These are phyloP conservation scores for Alisma plantagoaquatica DNA, from an alignment of 106 monocot species.

Conservation along the genomic window DNA sequence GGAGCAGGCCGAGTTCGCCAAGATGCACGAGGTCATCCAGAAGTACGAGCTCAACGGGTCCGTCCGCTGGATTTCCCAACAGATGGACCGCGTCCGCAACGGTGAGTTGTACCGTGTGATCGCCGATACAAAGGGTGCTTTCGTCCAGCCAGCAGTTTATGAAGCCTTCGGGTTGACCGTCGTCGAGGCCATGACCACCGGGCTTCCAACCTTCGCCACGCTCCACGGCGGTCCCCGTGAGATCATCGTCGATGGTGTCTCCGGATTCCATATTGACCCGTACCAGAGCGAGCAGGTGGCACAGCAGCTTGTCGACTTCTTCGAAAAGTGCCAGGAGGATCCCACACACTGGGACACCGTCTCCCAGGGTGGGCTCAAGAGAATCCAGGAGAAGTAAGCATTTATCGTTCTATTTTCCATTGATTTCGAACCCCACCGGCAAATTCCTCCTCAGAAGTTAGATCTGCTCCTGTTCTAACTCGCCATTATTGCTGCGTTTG, in stretches of 20 bases:
- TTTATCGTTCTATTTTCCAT: too few relatives aligned
- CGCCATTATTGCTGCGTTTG: too few relatives aligned
- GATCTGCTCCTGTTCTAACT: too few relatives aligned
- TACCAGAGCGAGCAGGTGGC: slow-evolving; percentile 16
- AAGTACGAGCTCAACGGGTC: slow-evolving; percentile 14
- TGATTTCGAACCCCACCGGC: too few relatives aligned
- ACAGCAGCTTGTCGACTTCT: slow-evolving; percentile 16
- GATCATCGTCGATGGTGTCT: slow-evolving; percentile 27
- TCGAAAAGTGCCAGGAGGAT: slow-evolving; percentile 16
- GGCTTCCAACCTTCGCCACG: slow-evolving; percentile 24
- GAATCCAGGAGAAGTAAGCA: slow-evolving; percentile 20
- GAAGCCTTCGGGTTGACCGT: slow-evolving; percentile 27
- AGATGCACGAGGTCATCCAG: slow-evolving; percentile 15
- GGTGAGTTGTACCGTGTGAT: slow-evolving; percentile 22
- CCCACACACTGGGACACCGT: slow-evolving; percentile 8
- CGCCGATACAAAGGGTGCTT: slow-evolving; percentile 14
- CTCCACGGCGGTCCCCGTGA: slow-evolving; percentile 25
- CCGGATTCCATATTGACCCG: slow-evolving; percentile 24
- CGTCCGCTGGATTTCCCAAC: slow-evolving; percentile 21
- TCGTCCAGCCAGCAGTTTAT: slow-evolving; percentile 24
- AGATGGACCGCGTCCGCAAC: slow-evolving; percentile 25
- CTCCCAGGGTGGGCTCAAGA: slow-evolving; percentile 10
- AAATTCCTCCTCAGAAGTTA: too few relatives aligned
- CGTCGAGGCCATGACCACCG: slow-evolving; percentile 21
- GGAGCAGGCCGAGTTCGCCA: slow-evolving; percentile 37